These are phyloP conservation scores for Fusarium sp. DNA, from an alignment of 2,329 filamentous ascomycete genomes.

Conservation along the genomic window DNA sequence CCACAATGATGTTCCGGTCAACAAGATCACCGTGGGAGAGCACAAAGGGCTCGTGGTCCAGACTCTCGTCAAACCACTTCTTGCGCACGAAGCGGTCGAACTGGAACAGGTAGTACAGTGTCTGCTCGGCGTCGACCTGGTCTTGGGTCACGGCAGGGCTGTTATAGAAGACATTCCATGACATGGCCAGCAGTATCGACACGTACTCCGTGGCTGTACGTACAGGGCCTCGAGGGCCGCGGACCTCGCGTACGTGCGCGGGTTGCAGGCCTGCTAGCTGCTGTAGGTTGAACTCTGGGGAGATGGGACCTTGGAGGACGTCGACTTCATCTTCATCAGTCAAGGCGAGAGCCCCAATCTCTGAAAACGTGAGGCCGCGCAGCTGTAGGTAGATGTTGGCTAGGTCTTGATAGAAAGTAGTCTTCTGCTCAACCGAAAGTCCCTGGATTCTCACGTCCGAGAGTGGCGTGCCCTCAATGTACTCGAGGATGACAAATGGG, in stretches of 20 bases:
- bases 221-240: conserved; percentile 15
- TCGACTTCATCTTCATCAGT: neutral
- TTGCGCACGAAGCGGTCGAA: conserved; percentile 28
- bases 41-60: conserved; percentile 37
- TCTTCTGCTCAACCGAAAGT: neutral
- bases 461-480: conserved; percentile 21
- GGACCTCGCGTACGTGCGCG: conserved; percentile 23
- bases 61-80: conserved; percentile 12
- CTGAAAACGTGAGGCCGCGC: neutral
- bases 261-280: conserved; percentile 42
- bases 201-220: conserved; percentile 40
- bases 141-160: conserved; percentile 27
- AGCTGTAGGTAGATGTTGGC: neutral
- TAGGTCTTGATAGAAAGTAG: neutral
- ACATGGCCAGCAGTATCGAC: conserved; percentile 39
- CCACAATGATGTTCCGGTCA: conserved; percentile 34
- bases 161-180: conserved; percentile 42
- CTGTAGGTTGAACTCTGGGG: conserved; percentile 43
- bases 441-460: conserved; percentile 19
- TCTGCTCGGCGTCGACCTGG: conserved; percentile 33
- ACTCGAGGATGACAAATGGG: conserved; percentile 38
- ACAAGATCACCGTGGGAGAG: conserved; percentile 43
- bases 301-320: conserved; percentile 16
- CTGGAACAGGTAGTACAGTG: conserved; percentile 38
- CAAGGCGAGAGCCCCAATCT: neutral